Percentiles rank a stretch among this genome's conserved stretches.
These are phyloP conservation scores for Osmanthus fragrans DNA, from an alignment of 257 asterid species.

Conservation along the genomic window DNA sequence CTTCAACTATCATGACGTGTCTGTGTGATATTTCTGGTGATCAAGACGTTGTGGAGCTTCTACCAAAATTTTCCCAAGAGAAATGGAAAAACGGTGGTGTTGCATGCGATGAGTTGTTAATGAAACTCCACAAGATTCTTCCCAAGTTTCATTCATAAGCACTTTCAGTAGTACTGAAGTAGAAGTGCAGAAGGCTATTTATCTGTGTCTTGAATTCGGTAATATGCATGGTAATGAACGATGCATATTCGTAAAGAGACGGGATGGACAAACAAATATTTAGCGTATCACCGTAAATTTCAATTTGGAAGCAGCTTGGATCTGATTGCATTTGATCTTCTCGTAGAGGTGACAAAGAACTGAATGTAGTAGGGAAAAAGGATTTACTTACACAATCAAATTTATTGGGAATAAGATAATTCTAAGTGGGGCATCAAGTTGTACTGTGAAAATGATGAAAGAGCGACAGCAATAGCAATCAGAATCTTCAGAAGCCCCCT, in stretches of 20 bases:
- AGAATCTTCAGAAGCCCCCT: not conserved
- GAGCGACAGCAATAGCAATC: not conserved
- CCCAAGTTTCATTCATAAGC: slow-evolving; percentile 33
- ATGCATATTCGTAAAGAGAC: not conserved
- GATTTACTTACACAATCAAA: not conserved
- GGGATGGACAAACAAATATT: not conserved
- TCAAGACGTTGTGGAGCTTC: slow-evolving; percentile 39
- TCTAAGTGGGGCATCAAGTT: not conserved
- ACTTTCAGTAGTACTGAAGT: not conserved
- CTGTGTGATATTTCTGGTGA: slow-evolving; percentile 50
- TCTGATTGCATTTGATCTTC: not conserved
- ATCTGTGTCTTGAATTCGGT: not conserved
- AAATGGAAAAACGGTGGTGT: slow-evolving; percentile 31
- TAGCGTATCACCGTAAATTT: not conserved
- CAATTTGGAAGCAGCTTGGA: not conserved
- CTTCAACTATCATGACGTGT: slow-evolving; percentile 55
- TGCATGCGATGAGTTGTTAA: slow-evolving; percentile 44
- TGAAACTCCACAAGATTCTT: slow-evolving; percentile 36
- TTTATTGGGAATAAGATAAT: not conserved
- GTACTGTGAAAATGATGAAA: not conserved
- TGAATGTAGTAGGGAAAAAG: not conserved
- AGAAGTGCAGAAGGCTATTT: slow-evolving; percentile 1
- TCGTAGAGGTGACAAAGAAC: not conserved
- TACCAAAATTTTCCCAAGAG: slow-evolving; percentile 51
- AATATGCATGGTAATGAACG: not conserved